A percentile compares a stretch with the other conserved stretches of the same genome.
These are phyloP conservation scores for Aspergillus terreus DNA, from an alignment of 2,329 filamentous ascomycete species.

Conservation along the genomic window DNA sequence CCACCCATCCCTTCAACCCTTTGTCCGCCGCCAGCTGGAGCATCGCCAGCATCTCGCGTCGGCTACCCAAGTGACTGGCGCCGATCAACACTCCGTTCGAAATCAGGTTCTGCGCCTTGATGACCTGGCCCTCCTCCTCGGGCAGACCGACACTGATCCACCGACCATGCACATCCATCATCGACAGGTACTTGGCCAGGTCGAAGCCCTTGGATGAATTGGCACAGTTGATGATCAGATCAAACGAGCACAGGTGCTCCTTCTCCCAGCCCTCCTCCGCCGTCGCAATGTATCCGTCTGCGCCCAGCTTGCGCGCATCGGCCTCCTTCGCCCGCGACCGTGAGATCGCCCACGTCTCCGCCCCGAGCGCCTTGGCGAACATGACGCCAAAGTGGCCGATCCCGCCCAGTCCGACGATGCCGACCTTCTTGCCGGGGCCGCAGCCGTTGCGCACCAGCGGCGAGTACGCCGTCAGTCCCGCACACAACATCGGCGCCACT, in stretches of 20 bases:
- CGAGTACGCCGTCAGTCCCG: conserved; percentile 74
- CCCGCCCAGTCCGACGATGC: conserved; percentile 53
- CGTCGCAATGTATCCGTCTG: conserved; percentile 58
- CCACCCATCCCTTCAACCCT: conserved; percentile 64
- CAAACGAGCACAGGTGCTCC: conserved; percentile 52
- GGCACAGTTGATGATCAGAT: conserved; percentile 70
- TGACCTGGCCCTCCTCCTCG: conserved; percentile 66
- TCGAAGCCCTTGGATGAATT: conserved; percentile 68
- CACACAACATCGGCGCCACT: conserved; percentile 79
- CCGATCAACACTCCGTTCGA: conserved; percentile 70
- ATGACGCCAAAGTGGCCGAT: conserved; percentile 69
- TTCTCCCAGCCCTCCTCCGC: conserved; percentile 58
- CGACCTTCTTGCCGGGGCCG: conserved; percentile 58
- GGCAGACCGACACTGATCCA: conserved; percentile 80
- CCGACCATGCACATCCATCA: conserved; percentile 76
- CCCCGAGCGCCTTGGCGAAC: conserved; percentile 65
- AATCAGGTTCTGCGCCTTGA: conserved; percentile 72
- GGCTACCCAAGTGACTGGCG: conserved; percentile 66
- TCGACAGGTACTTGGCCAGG: conserved; percentile 64
- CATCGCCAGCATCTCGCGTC: conserved; percentile 69
- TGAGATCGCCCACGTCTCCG: conserved; percentile 60
- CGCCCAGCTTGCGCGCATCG: conserved; percentile 57
- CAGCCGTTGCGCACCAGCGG: conserved; percentile 72
- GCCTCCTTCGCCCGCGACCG: conserved; percentile 58
- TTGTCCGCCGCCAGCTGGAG: conserved; percentile 67